Evolutionary conservation across 2,329 filamentous ascomycete genomes (phyloP).

Genomic region (Didymella arachidicola): DNA sequence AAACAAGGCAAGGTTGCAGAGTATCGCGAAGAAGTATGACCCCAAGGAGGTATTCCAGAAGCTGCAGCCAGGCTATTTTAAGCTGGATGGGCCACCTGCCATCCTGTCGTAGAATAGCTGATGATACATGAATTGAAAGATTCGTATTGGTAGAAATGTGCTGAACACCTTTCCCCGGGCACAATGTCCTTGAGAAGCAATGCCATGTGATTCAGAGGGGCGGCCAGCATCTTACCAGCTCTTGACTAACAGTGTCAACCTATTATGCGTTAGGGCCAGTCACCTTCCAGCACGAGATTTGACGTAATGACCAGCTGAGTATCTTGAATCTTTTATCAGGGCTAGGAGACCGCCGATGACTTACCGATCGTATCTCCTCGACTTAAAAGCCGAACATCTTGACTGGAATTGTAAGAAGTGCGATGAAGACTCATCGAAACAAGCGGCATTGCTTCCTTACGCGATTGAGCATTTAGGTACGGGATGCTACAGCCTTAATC

Average conservation of each 20-base stretch:
- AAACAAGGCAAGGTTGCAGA: constrained; percentile 47
- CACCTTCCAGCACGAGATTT: too few relatives aligned
- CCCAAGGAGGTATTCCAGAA: constrained; percentile 53
- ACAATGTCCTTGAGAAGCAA: too few relatives aligned
- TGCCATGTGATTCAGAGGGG: too few relatives aligned
- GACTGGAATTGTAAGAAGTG: neutral
- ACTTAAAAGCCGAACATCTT: neutral
- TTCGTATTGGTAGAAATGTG: neutral
- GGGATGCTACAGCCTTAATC: neutral
- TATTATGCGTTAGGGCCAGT: too few relatives aligned
- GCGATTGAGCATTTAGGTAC: neutral
- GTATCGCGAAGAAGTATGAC: constrained; percentile 52
- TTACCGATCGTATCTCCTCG: neutral
- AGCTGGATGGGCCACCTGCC: constrained; percentile 39
- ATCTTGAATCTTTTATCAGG: too few relatives aligned
- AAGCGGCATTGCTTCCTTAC: neutral
- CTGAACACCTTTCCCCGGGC: neutral
- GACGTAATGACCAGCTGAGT: neutral
- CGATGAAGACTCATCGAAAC: too few relatives aligned
- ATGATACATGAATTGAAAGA: neutral
- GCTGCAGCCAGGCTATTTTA: constrained; percentile 56
- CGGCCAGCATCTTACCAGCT: too few relatives aligned
- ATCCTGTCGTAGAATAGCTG: neutral
- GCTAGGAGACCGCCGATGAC: neutral
- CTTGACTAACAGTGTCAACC: too few relatives aligned